Evolutionary conservation across 352 stramenopile genomes (phyloP).

Genomic region (Phytophthora meadii): DNA sequence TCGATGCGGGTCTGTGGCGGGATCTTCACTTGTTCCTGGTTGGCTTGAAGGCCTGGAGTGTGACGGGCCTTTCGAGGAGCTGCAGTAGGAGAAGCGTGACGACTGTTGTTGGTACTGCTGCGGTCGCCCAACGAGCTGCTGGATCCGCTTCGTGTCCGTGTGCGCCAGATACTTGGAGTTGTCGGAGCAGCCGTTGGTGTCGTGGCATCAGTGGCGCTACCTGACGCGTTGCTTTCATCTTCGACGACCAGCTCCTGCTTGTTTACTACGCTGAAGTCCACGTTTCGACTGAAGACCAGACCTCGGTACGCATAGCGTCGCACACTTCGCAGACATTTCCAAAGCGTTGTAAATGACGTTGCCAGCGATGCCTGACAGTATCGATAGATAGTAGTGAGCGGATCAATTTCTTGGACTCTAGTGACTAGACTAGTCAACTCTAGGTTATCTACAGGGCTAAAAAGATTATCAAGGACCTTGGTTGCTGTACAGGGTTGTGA

Average conservation of each 20-base stretch:
- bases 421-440: no score
- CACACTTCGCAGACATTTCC: constrained; percentile 81
- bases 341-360: constrained; percentile 67
- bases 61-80: constrained; percentile 36
- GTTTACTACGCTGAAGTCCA: constrained; percentile 74
- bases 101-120: constrained; percentile 43
- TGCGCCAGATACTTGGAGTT: constrained; percentile 55
- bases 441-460: no score
- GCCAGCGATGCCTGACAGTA: constrained; percentile 52
- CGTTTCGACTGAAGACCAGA: constrained; percentile 75
- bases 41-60: constrained; percentile 54
- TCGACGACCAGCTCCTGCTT: constrained; percentile 65
- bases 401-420: no score
- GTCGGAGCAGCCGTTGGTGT: constrained; percentile 35
- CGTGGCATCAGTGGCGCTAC: constrained; percentile 21
- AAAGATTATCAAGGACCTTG: no score
- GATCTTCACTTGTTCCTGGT: constrained; percentile 71
- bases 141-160: constrained; percentile 53
- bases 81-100: constrained; percentile 42
- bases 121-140: constrained; percentile 49
- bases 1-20: constrained; percentile 67
- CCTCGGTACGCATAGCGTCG: constrained; percentile 78
- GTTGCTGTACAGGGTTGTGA: no score
- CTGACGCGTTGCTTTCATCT: constrained; percentile 24
- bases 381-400: not conserved